These are phyloP conservation scores for Suillus americanus DNA, from an alignment of 768 basidiomycete genomes.

Conservation along the genomic window DNA sequence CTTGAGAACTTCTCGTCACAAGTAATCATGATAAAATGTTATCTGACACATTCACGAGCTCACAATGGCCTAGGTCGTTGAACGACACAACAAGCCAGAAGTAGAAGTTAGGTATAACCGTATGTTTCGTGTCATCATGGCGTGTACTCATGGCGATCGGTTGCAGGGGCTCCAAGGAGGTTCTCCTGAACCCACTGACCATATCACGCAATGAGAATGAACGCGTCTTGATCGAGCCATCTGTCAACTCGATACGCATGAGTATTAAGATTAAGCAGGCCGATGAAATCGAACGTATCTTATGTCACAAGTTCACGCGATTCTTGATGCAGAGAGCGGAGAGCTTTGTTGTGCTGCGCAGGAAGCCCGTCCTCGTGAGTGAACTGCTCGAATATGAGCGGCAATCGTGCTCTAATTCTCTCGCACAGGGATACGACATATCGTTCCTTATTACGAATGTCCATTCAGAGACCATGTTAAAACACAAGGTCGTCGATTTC, in stretches of 20 bases:
- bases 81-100: slow-evolving; percentile 96
- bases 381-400: slow-evolving; percentile 13
- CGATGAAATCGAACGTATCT: slow-evolving; percentile 95
- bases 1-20: slow-evolving; percentile 98
- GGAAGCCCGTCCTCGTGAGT: slow-evolving; percentile 87
- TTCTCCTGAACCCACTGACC: slow-evolving; percentile 87
- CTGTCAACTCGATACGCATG: slow-evolving; percentile 94
- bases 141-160: slow-evolving; percentile 9
- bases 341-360: slow-evolving; percentile 92
- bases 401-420: slow-evolving; percentile 7
- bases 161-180: slow-evolving; percentile 85
- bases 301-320: slow-evolving; percentile 97
- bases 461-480: slow-evolving; percentile 97
- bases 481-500: slow-evolving; percentile 99
- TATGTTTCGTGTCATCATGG: background rate
- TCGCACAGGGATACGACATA: slow-evolving; percentile 89
- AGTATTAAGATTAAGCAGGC: slow-evolving; percentile 99
- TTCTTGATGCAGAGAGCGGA: slow-evolving; percentile 99
- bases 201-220: slow-evolving; percentile 98
- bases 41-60: slow-evolving; percentile 18
- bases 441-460: slow-evolving; percentile 97
- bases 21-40: slow-evolving; percentile 40
- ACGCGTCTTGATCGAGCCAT: slow-evolving; percentile 94
- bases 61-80: slow-evolving; percentile 68
- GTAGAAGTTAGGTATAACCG: slow-evolving; percentile 76